phyloP scores from a whole-genome alignment of 2,329 filamentous ascomycete genomes.

The Clarireedia paspali region DNA sequence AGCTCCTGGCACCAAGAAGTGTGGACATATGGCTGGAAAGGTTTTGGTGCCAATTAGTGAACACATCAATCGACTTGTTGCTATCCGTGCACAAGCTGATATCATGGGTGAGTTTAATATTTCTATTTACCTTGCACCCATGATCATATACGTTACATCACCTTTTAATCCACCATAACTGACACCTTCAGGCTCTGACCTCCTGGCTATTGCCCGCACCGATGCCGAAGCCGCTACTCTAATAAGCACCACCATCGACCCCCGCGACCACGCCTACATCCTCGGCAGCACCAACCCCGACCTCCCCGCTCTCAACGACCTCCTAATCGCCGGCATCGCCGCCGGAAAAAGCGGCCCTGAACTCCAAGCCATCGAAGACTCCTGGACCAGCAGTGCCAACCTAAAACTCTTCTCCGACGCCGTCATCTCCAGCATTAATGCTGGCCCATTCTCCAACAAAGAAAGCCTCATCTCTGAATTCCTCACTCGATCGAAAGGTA shows the following conservation, averaged over 20 bases:
- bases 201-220: slow-evolving; percentile 86
- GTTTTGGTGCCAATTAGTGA: slow-evolving; percentile 94
- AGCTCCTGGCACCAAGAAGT: slow-evolving; percentile 98
- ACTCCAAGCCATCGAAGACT: slow-evolving; percentile 87
- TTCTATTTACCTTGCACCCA: slow-evolving; percentile 9
- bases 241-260: slow-evolving; percentile 93
- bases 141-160: too few species aligned
- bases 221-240: slow-evolving; percentile 97
- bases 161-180: not conserved
- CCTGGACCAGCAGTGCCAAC: slow-evolving; percentile 70
- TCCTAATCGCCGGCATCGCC: slow-evolving; percentile 81
- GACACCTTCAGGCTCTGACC: slow-evolving; percentile 55
- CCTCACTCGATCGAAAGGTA: slow-evolving; percentile 62
- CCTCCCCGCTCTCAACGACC: slow-evolving; percentile 77
- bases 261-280: slow-evolving; percentile 91
- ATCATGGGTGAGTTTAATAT: slow-evolving; percentile 67
- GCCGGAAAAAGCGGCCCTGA: slow-evolving; percentile 72
- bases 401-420: slow-evolving; percentile 89
- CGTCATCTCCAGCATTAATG: slow-evolving; percentile 73
- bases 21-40: slow-evolving; percentile 98
- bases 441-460: slow-evolving; percentile 61
- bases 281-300: slow-evolving; percentile 79
- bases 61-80: slow-evolving; percentile 95
- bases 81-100: slow-evolving; percentile 94
- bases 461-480: slow-evolving; percentile 58